Evolutionary conservation across 2,329 filamentous ascomycete species (phyloP), one percentile per base, ranked within the genome.

Genomic region (Cordyceps javanica): DNA sequence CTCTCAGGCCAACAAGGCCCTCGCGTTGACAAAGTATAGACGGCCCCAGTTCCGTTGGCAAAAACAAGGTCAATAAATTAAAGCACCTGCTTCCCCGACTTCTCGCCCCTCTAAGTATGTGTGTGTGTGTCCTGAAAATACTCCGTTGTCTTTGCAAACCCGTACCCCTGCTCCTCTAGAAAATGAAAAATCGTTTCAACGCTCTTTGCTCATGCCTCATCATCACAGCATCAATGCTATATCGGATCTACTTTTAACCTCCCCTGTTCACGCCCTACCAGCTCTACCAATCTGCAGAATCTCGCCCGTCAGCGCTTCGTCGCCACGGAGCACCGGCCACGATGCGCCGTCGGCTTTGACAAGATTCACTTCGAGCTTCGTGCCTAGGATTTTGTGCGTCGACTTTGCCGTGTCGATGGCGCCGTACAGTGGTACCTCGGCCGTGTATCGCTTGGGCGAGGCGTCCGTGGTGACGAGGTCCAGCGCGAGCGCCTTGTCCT

Each of bases 211-310:
- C 44, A 42, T 50, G 19, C 36, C 19, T 34, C 36, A 50, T 56
- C 45, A 32, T 25, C 32, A 21, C 38, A 19, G 10, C 51, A 11
- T 34, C 28, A 23, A 23, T 28, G 7, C 32, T 56, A 5, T 38
- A 16, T 38, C 36, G 16, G n/a, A n/a, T n/a, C n/a, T n/a, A 10
- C 16, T 53, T 36, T 42, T 21, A 14, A 1, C 32, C 32, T 16
- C 42, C n/a, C 16, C 5, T 16, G 10, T 11, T 59, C 68, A 81
- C 57, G 62, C 82, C 59, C 81, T 78, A 34, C 87, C 91, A 52
- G 94, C 91, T 62, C 86, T 81, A 14, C 94, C 94, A 62, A 95
- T 80, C 74, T 99, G 94, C 62, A 97, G 85, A 65, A 96, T 96
- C 75, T 96, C 89, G 6, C 82, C 82, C 10, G 79, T 83, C 60